Conservation (phyloP, 495 filamentous ascomycete species). For the Terfezia boudieri region DNA sequence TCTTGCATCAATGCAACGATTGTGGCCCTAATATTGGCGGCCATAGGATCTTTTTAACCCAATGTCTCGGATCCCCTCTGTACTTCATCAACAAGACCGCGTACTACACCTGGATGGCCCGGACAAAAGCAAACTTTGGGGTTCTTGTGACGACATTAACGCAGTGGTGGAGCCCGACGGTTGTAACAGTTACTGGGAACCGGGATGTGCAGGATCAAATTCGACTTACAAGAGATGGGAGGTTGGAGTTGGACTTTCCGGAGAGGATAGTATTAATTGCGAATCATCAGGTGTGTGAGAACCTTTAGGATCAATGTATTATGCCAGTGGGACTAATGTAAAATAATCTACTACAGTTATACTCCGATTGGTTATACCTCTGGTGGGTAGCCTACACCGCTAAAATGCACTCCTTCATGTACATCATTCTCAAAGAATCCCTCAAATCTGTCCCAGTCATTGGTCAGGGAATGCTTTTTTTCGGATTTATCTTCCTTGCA, state of each 20-base stretch:
- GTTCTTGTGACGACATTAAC: constrained; percentile 52
- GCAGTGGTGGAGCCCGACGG: constrained; percentile 59
- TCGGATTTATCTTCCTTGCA: constrained; percentile 65
- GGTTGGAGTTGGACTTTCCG: constrained; percentile 49
- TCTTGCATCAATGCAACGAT: background rate
- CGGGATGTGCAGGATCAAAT: constrained; percentile 48
- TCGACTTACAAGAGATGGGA: constrained; percentile 37
- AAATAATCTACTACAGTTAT: constrained; percentile 28
- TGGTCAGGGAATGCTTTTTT: constrained; percentile 62
- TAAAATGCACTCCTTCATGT: constrained; percentile 57
- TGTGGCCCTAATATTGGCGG: background rate
- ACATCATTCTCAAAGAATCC: constrained; percentile 67
- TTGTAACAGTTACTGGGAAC: constrained; percentile 56
- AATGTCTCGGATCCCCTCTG: constrained; percentile 36
- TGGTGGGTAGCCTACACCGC: constrained; percentile 73
- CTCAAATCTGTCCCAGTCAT: constrained; percentile 55
- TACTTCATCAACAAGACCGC: constrained; percentile 45
- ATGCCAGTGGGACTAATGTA: background rate
- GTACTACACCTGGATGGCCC: constrained; percentile 57
- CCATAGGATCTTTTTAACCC: constrained; percentile 9
- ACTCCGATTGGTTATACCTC: constrained; percentile 73
- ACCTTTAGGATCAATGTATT: background rate
- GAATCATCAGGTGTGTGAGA: constrained; percentile 45
- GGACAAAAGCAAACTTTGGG: constrained; percentile 57
- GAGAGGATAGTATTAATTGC: constrained; percentile 59